Evolutionary conservation across 495 filamentous ascomycete genomes (phyloP).

Genomic region (Aspergillus affinis): DNA sequence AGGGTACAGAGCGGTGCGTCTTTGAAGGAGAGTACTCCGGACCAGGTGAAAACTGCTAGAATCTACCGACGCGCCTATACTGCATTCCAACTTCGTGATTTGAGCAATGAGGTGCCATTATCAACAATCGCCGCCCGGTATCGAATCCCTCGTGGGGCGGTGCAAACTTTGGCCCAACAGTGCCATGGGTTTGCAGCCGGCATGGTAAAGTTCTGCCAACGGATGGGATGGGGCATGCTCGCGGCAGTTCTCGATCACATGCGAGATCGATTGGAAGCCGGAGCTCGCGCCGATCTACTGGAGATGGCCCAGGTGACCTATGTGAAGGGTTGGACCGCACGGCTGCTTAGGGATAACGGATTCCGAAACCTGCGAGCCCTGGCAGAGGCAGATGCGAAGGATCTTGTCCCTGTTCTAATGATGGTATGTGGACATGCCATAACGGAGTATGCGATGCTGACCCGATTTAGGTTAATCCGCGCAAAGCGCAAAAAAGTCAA

Average conservation of each 20-base stretch:
- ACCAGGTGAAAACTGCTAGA: constrained; percentile 58
- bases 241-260: constrained; percentile 78
- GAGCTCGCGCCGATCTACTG: constrained; percentile 70
- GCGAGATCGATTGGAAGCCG: constrained; percentile 70
- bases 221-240: constrained; percentile 73
- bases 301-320: constrained; percentile 73
- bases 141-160: constrained; percentile 63
- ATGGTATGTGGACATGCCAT: constrained; percentile 45
- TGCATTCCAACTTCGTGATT: constrained; percentile 75
- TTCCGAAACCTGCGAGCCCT: constrained; percentile 65
- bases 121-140: constrained; percentile 69
- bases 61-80: constrained; percentile 78
- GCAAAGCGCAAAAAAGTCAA: constrained; percentile 58
- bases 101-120: constrained; percentile 78
- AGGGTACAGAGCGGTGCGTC: constrained; percentile 68
- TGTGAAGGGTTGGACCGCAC: constrained; percentile 75
- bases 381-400: constrained; percentile 65
- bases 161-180: constrained; percentile 72
- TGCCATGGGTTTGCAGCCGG: constrained; percentile 79
- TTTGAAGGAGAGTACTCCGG: constrained; percentile 61
- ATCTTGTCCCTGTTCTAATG: constrained; percentile 67
- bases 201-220: constrained; percentile 72
- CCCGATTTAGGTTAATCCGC: constrained; percentile 36
- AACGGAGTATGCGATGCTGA: constrained; percentile 1
- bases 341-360: constrained; percentile 76